phyloP scores from a whole-genome alignment of 495 filamentous ascomycete species.

The Penicillium mononematosum region DNA sequence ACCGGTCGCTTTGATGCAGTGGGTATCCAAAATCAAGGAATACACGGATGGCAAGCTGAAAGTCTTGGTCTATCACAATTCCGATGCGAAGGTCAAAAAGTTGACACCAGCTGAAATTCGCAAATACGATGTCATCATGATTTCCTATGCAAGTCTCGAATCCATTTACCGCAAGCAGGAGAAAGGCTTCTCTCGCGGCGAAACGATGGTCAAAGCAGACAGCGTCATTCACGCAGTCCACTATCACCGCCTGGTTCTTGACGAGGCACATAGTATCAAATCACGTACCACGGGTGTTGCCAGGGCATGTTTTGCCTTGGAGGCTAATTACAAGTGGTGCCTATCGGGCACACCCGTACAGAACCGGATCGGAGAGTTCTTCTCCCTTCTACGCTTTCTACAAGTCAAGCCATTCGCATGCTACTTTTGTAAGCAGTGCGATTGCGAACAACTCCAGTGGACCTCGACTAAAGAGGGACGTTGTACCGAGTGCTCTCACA shows the following conservation, averaged over 20 bases:
- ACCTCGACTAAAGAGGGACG: conserved; percentile 62
- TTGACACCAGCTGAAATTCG: conserved; percentile 69
- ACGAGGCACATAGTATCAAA: conserved; percentile 97
- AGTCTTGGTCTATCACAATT: conserved; percentile 84
- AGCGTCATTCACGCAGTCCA: conserved; percentile 82
- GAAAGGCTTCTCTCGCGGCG: conserved; percentile 81
- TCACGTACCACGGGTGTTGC: conserved; percentile 81
- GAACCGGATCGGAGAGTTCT: conserved; percentile 96
- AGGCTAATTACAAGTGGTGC: conserved; percentile 88
- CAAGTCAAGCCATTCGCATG: conserved; percentile 83
- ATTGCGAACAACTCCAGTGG: conserved; percentile 83
- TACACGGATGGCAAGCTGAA: conserved; percentile 89
- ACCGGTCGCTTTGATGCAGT: conserved; percentile 95
- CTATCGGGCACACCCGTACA: conserved; percentile 92
- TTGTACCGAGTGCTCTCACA: conserved; percentile 65
- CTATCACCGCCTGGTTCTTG: conserved; percentile 89
- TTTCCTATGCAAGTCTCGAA: conserved; percentile 92
- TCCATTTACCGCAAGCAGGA: conserved; percentile 88
- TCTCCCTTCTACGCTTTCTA: conserved; percentile 88
- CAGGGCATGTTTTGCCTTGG: conserved; percentile 88
- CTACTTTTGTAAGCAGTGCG: conserved; percentile 86
- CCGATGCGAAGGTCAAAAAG: conserved; percentile 76
- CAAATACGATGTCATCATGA: conserved; percentile 89
- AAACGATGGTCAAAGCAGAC: conserved; percentile 73
- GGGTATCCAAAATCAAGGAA: conserved; percentile 87